phyloP scores from a whole-genome alignment of 2,329 filamentous ascomycete species.

The Torrubiellomyces zombiae region DNA sequence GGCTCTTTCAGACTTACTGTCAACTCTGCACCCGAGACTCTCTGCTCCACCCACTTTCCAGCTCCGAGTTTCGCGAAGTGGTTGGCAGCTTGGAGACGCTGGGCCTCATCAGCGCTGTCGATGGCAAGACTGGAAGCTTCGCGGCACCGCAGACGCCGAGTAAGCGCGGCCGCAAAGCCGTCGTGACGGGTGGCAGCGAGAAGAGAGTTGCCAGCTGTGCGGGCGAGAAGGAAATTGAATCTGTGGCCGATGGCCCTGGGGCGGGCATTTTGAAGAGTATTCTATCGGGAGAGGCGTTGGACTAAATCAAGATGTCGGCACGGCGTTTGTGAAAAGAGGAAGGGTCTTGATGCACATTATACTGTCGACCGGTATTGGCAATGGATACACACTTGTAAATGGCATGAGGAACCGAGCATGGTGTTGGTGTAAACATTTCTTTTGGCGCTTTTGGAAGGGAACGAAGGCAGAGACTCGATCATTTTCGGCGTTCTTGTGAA shows the following conservation, averaged over 20 bases:
- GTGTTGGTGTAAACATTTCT: too few relatives aligned
- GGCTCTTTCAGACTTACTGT: constrained; percentile 70
- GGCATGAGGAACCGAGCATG: too few relatives aligned
- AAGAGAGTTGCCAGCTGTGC: constrained; percentile 64
- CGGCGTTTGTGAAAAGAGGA: too few relatives aligned
- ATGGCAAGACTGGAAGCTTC: constrained; percentile 53
- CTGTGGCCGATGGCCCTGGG: constrained; percentile 47
- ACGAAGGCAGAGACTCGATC: too few relatives aligned
- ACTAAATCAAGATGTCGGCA: constrained; percentile 16
- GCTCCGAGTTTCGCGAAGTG: constrained; percentile 88
- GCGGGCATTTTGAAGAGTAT: constrained; percentile 46
- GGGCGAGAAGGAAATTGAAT: constrained; percentile 61
- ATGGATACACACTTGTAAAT: too few relatives aligned
- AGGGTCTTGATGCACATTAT: too few relatives aligned
- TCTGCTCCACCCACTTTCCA: constrained; percentile 75
- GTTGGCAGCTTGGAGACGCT: constrained; percentile 78
- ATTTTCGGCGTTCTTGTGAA: too few relatives aligned
- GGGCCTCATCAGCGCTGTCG: constrained; percentile 57
- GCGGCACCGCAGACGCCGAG: constrained; percentile 51
- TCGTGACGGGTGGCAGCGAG: constrained; percentile 47
- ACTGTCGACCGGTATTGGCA: too few relatives aligned
- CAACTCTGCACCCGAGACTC: constrained; percentile 72
- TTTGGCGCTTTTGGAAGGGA: too few relatives aligned
- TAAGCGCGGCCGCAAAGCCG: constrained; percentile 44
- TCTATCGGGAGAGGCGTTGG: constrained; percentile 42